These are phyloP conservation scores for Xylaria sp. DNA, from an alignment of 2,329 filamentous ascomycete species.

Conservation along the genomic window DNA sequence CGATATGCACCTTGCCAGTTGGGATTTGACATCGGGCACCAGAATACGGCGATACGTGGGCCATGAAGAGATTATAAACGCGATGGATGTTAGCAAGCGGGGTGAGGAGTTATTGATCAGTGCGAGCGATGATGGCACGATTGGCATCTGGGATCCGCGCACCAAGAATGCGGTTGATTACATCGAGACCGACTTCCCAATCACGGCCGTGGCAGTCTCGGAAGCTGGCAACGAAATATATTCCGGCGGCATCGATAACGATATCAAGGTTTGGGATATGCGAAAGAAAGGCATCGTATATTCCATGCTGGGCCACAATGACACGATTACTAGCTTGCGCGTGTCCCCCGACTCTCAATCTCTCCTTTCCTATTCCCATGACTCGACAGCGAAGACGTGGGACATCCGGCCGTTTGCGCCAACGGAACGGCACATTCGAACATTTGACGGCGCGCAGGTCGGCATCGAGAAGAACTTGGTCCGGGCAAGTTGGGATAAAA, in stretches of 20 bases:
- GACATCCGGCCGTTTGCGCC: constrained; percentile 94
- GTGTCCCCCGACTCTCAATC: constrained; percentile 93
- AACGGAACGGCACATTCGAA: constrained; percentile 74
- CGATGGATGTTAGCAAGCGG: constrained; percentile 78
- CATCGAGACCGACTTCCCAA: constrained; percentile 84
- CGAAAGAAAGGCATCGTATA: constrained; percentile 87
- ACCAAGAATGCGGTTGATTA: constrained; percentile 84
- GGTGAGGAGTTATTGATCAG: constrained; percentile 88
- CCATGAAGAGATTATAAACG: constrained; percentile 94
- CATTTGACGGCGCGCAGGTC: constrained; percentile 84
- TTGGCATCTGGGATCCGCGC: constrained; percentile 93
- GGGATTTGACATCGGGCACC: constrained; percentile 88
- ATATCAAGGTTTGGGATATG: constrained; percentile 95
- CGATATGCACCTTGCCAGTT: constrained; percentile 88
- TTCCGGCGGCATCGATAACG: constrained; percentile 91
- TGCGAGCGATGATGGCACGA: constrained; percentile 87
- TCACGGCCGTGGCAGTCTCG: constrained; percentile 85
- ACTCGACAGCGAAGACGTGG: constrained; percentile 92
- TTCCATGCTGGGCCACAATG: constrained; percentile 80
- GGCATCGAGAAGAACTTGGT: constrained; percentile 90
- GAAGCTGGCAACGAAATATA: constrained; percentile 95
- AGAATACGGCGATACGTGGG: constrained; percentile 88
- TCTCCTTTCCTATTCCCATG: constrained; percentile 86
- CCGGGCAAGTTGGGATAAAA: constrained; percentile 81
- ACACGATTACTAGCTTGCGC: constrained; percentile 83